phyloP scores from a whole-genome alignment of 202 grass and related monocot genomes.

The Zoysia matrella region DNA sequence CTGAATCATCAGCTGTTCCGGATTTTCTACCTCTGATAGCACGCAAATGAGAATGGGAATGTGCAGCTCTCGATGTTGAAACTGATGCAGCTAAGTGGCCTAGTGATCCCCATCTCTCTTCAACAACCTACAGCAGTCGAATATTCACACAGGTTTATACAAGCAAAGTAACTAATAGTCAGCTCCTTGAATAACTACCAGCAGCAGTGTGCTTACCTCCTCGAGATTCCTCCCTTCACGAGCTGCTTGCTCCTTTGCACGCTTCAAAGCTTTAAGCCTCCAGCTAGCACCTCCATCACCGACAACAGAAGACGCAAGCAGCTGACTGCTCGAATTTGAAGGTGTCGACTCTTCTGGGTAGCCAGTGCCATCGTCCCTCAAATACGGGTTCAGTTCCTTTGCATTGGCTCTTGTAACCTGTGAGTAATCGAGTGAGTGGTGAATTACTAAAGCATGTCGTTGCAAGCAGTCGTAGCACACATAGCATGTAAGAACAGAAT shows the following conservation, averaged over 20 bases:
- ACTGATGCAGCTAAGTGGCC: conserved; percentile 78
- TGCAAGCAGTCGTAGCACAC: neutral
- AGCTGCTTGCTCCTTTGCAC: conserved; percentile 95
- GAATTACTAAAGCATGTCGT: neutral
- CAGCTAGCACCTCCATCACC: conserved; percentile 96
- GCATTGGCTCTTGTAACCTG: conserved; percentile 64
- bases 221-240: conserved; percentile 78
- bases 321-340: conserved; percentile 38
- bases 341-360: conserved; percentile 74
- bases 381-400: conserved; percentile 83
- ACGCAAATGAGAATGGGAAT: conserved; percentile 70
- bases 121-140: conserved; percentile 64
- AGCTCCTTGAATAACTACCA: conserved; percentile 17
- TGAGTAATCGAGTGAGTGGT: neutral
- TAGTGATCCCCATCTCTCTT: conserved; percentile 84
- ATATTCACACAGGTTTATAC: conserved; percentile 6
- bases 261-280: conserved; percentile 94
- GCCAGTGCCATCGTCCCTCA: conserved; percentile 70
- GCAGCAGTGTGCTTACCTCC: conserved; percentile 51
- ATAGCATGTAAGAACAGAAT: neutral
- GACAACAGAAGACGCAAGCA: conserved; percentile 71
- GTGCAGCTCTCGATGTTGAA: conserved; percentile 63
- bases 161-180: neutral
- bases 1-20: conserved; percentile 52
- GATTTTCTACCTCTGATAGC: conserved; percentile 81